phyloP scores from a whole-genome alignment of 768 basidiomycete genomes.

The Cubamyces lactineus region DNA sequence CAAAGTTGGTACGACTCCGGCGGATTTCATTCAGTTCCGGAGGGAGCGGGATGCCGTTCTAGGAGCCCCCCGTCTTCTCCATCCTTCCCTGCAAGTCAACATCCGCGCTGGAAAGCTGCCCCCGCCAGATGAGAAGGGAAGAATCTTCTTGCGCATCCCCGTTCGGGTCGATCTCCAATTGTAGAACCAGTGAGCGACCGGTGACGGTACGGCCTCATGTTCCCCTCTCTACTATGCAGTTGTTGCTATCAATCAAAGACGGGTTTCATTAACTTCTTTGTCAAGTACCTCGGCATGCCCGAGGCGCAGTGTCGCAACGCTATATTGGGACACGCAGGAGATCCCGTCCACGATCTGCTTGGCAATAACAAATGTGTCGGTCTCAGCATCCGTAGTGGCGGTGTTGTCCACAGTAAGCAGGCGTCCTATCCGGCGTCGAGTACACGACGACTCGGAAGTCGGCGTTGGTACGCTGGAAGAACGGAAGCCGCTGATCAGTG shows the following conservation, averaged over 20 bases:
- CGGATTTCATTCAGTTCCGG: conserved; percentile 37
- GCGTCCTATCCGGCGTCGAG: neutral
- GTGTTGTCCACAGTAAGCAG: conserved; percentile 6
- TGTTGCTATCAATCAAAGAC: conserved; percentile 1
- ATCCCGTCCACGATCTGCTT: neutral
- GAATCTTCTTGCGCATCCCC: conserved; percentile 33
- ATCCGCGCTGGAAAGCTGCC: conserved; percentile 42
- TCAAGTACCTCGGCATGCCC: neutral
- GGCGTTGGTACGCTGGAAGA: neutral
- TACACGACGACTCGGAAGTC: neutral
- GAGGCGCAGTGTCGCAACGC: conserved; percentile 7
- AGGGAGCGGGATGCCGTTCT: conserved; percentile 37
- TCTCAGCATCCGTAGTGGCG: conserved; percentile 5
- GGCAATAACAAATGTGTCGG: neutral
- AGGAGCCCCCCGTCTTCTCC: conserved; percentile 39
- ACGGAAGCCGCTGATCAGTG: neutral
- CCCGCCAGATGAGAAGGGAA: conserved; percentile 31
- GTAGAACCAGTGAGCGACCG: conserved; percentile 1
- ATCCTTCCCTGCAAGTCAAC: conserved; percentile 43
- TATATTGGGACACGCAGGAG: neutral
- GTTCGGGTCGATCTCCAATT: conserved; percentile 21
- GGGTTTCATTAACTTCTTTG: neutral
- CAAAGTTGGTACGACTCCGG: conserved; percentile 34
- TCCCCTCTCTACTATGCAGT: neutral
- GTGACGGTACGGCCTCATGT: neutral